Evolutionary conservation across 1,284 basidiomycete genomes (phyloP), one percentile per base, ranked within the genome.

Genomic region (Afroboletus lepidellus): DNA sequence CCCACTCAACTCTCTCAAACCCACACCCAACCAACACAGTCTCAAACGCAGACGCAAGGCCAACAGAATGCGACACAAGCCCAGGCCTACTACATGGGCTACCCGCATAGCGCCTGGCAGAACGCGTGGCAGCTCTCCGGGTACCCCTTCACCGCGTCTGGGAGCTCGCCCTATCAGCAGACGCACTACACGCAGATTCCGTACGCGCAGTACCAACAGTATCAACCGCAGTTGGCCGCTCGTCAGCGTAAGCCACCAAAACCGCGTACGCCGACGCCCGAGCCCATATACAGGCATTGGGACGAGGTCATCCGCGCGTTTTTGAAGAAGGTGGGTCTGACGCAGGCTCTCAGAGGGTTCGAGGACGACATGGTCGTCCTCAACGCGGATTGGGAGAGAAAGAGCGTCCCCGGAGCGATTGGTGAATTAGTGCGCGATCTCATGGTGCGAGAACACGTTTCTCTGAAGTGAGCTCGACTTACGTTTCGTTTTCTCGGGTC

Each of bases 361-460:
- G 83, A 87, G 60, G 69, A 76, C 21, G 89, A 91, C 60, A 79
- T 90, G 70, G 63, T 90, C 9, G 76, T 88, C 5, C 67, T 90
- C 69, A 90, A 83, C 55, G 63, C 75, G 1, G 80, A 82, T 1
- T 86, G 80, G 76, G 87, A 90, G 66, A 72, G 72, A 43, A 72
- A 75, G 50, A 72, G 71, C 24, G 70, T 90, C 1, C 80, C 81
- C 5, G 64, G 58, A 0, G 85, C 85, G 8, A 67, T 90, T 38
- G 67, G 72, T 9, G 74, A 77, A 32, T 68, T 91, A 30, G 67
- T 77, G 41, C 70, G 74, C 38, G 74, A 76, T 53, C 69, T 88
- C 36, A 69, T 74, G 64, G 87, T 87, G 60, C 50, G 79, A 23
- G 25, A 18, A 25, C 41, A 46, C 39, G 20, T 36, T 46, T 46